A percentile compares a stretch with the other conserved stretches of the same genome.
These are phyloP conservation scores for Lactarius tabidus DNA, from an alignment of 768 basidiomycete species.

Conservation along the genomic window DNA sequence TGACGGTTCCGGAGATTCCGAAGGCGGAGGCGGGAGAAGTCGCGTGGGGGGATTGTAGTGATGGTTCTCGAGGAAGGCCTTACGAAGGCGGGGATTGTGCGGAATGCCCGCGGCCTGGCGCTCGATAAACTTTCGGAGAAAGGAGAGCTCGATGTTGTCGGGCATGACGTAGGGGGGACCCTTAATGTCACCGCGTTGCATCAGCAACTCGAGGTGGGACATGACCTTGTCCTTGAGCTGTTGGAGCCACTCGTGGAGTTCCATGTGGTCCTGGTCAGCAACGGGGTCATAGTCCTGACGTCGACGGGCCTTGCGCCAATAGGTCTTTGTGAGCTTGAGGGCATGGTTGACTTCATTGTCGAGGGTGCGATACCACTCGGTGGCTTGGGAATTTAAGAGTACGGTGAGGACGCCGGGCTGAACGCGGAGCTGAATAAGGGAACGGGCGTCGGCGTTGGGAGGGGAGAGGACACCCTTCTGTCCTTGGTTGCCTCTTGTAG, in stretches of 20 bases:
- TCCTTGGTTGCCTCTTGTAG: conserved; percentile 81
- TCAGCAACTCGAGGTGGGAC: conserved; percentile 80
- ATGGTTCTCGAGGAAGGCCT: conserved; percentile 22
- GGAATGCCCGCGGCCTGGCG: conserved; percentile 70
- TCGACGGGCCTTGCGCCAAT: conserved; percentile 72
- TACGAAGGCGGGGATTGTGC: conserved; percentile 74
- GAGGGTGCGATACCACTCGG: conserved; percentile 78
- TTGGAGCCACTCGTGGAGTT: conserved; percentile 82
- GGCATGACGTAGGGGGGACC: conserved; percentile 81
- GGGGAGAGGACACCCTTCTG: conserved; percentile 75
- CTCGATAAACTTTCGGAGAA: conserved; percentile 80
- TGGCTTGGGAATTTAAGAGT: conserved; percentile 66
- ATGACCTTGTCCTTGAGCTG: conserved; percentile 87
- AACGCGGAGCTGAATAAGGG: conserved; percentile 72
- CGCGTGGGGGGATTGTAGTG: conserved; percentile 11
- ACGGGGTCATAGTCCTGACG: conserved; percentile 82
- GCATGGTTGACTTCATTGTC: conserved; percentile 77
- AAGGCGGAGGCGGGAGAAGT: conserved; percentile 12
- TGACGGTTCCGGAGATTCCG: conserved; percentile 24
- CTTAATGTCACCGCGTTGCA: conserved; percentile 85
- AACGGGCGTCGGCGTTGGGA: conserved; percentile 71
- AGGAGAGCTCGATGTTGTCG: conserved; percentile 70
- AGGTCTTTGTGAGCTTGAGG: conserved; percentile 80
- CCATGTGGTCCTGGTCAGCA: conserved; percentile 87
- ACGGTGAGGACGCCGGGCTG: conserved; percentile 81